A percentile compares a stretch with the other conserved stretches of the same genome.
phyloP scores from a whole-genome alignment of 192 early-diverging fungal species.

The Endogone sp. region DNA sequence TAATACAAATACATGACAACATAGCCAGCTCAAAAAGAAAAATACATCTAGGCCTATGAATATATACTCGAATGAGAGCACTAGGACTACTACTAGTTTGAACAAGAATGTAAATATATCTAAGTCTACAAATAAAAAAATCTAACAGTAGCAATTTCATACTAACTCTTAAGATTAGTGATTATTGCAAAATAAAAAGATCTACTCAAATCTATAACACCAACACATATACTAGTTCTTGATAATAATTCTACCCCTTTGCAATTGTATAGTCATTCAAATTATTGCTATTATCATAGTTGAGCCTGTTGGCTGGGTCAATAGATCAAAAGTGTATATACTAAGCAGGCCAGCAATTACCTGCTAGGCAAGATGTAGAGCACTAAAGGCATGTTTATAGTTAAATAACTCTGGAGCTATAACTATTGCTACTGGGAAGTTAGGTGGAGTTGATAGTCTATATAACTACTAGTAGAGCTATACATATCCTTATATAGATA shows the following conservation, averaged over 20 bases:
- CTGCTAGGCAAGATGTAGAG: slow-evolving; percentile 65
- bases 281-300: slow-evolving; percentile 93
- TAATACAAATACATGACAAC: too few species aligned
- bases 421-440: slow-evolving; percentile 87
- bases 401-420: slow-evolving; percentile 95
- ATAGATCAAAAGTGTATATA: slow-evolving; percentile 93
- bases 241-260: slow-evolving; percentile 98
- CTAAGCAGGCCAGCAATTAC: slow-evolving; percentile 81
- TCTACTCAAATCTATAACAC: not conserved
- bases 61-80: too few species aligned
- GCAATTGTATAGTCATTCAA: slow-evolving; percentile 78
- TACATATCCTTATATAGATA: slow-evolving; percentile 94
- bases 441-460: slow-evolving; percentile 93
- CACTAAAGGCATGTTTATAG: slow-evolving; percentile 63
- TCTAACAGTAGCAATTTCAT: too few species aligned
- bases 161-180: too few species aligned
- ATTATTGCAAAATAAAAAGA: not conserved
- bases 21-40: too few species aligned
- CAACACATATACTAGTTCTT: slow-evolving; percentile 57
- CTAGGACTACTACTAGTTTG: too few species aligned
- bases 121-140: too few species aligned
- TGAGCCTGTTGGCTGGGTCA: slow-evolving; percentile 90
- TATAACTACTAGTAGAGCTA: slow-evolving; percentile 64
- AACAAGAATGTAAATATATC: too few species aligned
- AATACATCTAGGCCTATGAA: too few species aligned